These are phyloP conservation scores for Vigna hirtella DNA, from an alignment of 306 rosid genomes.

Conservation along the genomic window DNA sequence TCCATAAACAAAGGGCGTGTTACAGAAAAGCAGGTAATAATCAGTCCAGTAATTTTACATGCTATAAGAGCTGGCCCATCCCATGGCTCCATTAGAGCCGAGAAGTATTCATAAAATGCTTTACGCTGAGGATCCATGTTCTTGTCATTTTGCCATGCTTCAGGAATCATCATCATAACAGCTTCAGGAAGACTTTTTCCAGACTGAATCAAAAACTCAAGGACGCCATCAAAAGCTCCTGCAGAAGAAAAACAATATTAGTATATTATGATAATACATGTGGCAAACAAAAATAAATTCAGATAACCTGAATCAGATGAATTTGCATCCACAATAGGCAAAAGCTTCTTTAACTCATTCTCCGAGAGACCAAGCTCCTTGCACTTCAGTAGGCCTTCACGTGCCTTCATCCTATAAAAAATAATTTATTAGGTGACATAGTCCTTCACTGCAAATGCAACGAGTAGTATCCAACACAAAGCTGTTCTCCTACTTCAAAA, in stretches of 20 bases:
- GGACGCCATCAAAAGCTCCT: slow-evolving; percentile 99
- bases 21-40: slow-evolving; percentile 60
- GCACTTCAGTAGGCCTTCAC: slow-evolving; percentile 12
- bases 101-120: slow-evolving; percentile 88
- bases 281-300: background rate
- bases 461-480: background rate
- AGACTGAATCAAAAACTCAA: slow-evolving; percentile 88
- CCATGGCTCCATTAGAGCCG: slow-evolving; percentile 99
- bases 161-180: slow-evolving; percentile 99
- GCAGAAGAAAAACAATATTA: slow-evolving; percentile 22
- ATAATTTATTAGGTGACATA: background rate
- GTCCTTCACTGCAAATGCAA: background rate
- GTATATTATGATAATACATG: background rate
- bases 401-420: slow-evolving; percentile 14
- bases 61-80: slow-evolving; percentile 99
- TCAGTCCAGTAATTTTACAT: slow-evolving; percentile 52
- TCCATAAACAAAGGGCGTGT: background rate
- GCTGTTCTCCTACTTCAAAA: background rate
- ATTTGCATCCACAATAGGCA: slow-evolving; percentile 19
- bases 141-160: slow-evolving; percentile 99
- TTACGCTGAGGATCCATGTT: slow-evolving; percentile 86
- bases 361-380: slow-evolving; percentile 14
- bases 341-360: slow-evolving; percentile 25
- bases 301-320: slow-evolving; percentile 27
- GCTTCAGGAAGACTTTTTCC: slow-evolving; percentile 99